Evolutionary conservation across 352 stramenopile species (phyloP).

Genomic region (Phytopythium ostracodes): DNA sequence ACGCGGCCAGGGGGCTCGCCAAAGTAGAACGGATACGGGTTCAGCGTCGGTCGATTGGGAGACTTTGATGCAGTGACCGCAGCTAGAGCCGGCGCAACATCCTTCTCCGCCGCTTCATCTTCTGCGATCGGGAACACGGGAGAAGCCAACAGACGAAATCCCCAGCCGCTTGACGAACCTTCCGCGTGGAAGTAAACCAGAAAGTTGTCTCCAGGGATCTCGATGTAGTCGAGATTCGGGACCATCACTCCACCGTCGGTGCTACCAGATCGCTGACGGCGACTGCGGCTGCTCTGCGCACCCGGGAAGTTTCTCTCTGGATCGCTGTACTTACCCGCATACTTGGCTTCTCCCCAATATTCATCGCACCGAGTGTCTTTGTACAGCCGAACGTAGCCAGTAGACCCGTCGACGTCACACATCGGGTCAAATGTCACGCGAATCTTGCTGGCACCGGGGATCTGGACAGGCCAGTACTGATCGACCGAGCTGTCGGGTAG

Average conservation of each 20-base stretch:
- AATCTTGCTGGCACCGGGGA: conserved; percentile 68
- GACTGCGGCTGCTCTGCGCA: conserved; percentile 48
- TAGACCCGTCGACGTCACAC: conserved; percentile 56
- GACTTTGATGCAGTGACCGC: neutral
- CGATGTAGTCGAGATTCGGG: conserved; percentile 33
- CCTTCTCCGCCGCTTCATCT: neutral
- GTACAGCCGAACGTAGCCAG: conserved; percentile 68
- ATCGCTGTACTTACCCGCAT: conserved; percentile 70
- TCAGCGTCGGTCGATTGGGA: conserved; percentile 23
- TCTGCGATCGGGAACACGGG: conserved; percentile 30
- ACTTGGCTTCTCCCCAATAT: conserved; percentile 65
- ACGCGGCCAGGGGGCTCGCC: conserved; percentile 53
- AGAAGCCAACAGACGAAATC: conserved; percentile 56
- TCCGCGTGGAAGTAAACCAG: conserved; percentile 74
- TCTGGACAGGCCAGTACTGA: conserved; percentile 67
- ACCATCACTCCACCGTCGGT: conserved; percentile 6
- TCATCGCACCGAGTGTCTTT: conserved; percentile 64
- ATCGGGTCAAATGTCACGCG: conserved; percentile 72
- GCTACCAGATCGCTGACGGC: conserved; percentile 18
- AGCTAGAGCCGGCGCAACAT: neutral
- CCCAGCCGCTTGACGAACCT: conserved; percentile 49
- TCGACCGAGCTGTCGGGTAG: conserved; percentile 39
- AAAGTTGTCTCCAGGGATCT: conserved; percentile 66
- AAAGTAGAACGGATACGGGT: conserved; percentile 68
- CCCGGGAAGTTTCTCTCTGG: conserved; percentile 72